These are phyloP conservation scores for Rossbeevera mucosa DNA, from an alignment of 768 basidiomycete species.

Conservation along the genomic window DNA sequence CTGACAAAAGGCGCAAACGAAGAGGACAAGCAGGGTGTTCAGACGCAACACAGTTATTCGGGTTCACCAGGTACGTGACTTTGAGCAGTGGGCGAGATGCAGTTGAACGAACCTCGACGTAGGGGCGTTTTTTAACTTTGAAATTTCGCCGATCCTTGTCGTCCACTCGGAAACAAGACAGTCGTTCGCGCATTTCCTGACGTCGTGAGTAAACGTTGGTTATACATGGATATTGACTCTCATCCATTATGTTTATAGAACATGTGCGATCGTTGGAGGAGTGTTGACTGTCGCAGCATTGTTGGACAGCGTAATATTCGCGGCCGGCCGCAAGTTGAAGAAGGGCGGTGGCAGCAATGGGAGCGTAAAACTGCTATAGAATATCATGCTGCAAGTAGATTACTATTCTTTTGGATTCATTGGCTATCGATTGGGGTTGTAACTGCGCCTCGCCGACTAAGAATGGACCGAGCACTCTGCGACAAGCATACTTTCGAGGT, in stretches of 20 bases:
- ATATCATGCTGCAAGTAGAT: conserved; percentile 10
- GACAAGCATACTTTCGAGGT: conserved; percentile 14
- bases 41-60: conserved; percentile 65
- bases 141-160: conserved; percentile 94
- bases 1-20: conserved; percentile 58
- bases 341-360: conserved; percentile 40
- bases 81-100: background rate
- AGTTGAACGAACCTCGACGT: background rate
- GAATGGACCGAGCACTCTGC: conserved; percentile 24
- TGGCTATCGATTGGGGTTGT: conserved; percentile 11
- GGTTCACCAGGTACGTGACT: conserved; percentile 60
- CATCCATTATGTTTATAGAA: conserved; percentile 42
- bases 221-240: background rate
- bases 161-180: conserved; percentile 88
- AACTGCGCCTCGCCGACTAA: background rate
- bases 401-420: conserved; percentile 7
- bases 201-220: conserved; percentile 64
- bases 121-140: conserved; percentile 89
- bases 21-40: conserved; percentile 58
- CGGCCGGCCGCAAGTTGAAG: conserved; percentile 70
- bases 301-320: conserved; percentile 83
- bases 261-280: conserved; percentile 96
- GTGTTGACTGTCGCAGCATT: conserved; percentile 92
- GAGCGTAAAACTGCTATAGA: conserved; percentile 31
- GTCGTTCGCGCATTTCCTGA: conserved; percentile 96